phyloP scores from a whole-genome alignment of 2,329 filamentous ascomycete species.

The Pochonia chlamydosporia region DNA sequence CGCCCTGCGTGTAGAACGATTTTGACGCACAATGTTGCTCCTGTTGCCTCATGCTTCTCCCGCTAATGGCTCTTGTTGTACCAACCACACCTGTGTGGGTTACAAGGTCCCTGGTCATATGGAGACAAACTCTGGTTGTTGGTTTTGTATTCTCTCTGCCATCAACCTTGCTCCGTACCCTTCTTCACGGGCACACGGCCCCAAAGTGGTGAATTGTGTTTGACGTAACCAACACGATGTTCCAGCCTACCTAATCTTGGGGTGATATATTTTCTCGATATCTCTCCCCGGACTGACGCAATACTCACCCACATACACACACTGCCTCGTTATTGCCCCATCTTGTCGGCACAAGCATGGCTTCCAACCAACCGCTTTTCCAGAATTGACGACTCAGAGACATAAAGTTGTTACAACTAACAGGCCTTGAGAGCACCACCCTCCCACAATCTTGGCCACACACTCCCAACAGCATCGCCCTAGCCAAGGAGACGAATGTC shows the following conservation, averaged over 20 bases:
- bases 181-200: background rate
- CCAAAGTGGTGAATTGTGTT: slow-evolving; percentile 15
- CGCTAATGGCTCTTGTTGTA: background rate
- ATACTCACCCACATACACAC: slow-evolving; percentile 6
- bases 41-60: background rate
- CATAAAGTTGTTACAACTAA: slow-evolving; percentile 2
- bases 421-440: background rate
- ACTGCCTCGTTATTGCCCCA: slow-evolving; percentile 6
- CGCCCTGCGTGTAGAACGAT: background rate
- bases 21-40: background rate
- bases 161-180: background rate
- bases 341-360: background rate
- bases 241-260: slow-evolving; percentile 18
- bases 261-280: slow-evolving; percentile 18
- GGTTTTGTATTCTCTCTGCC: slow-evolving; percentile 1
- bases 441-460: background rate
- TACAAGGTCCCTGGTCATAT: slow-evolving; percentile 11
- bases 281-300: slow-evolving; percentile 9
- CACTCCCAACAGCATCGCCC: slow-evolving; percentile 7
- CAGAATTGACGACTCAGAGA: slow-evolving; percentile 1
- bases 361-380: slow-evolving; percentile 1
- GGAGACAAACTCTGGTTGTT: slow-evolving; percentile 6
- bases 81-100: slow-evolving; percentile 10
- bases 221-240: slow-evolving; percentile 20
- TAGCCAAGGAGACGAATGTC: slow-evolving; percentile 6